phyloP scores from a whole-genome alignment of 192 early-diverging fungal species.

The Gorgonomyces haynaldii region DNA sequence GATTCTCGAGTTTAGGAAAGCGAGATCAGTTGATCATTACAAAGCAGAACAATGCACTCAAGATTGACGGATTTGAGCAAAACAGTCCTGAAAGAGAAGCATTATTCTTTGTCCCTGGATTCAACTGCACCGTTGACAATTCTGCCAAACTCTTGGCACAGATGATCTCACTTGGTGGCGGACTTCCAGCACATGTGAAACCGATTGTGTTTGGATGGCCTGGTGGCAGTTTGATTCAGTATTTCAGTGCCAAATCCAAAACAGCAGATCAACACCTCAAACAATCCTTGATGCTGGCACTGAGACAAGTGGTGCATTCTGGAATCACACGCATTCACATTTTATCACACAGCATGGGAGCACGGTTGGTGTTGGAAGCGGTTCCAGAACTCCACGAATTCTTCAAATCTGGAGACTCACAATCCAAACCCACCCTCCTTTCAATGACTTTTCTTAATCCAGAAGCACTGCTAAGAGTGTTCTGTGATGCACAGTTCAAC shows the following conservation, averaged over 20 bases:
- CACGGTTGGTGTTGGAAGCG: not conserved
- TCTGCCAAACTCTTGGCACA: not conserved
- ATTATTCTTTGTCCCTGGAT: slow-evolving; percentile 7
- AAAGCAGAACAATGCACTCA: not conserved
- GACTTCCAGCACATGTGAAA: not conserved
- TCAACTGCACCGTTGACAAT: not conserved
- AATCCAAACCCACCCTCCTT: not conserved
- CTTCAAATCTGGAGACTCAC: not conserved
- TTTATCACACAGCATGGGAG: not conserved
- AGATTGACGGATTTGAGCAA: not conserved
- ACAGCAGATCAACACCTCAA: not conserved
- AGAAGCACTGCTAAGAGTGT: not conserved
- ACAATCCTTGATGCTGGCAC: not conserved
- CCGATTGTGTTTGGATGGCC: slow-evolving; percentile 9
- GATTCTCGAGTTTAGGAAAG: not conserved
- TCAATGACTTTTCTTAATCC: slow-evolving; percentile 4
- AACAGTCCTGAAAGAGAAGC: not conserved
- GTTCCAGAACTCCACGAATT: not conserved
- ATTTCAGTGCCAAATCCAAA: not conserved
- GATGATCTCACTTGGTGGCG: slow-evolving; percentile 2
- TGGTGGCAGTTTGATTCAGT: not conserved
- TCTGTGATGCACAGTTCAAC: not conserved
- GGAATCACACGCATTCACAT: slow-evolving; percentile 4
- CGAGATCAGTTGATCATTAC: not conserved
- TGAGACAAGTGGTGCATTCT: not conserved